Evolutionary conservation across 352 stramenopile genomes (phyloP), one percentile per base, ranked within the genome.

Genomic region (Globisporangium heterothallicum): DNA sequence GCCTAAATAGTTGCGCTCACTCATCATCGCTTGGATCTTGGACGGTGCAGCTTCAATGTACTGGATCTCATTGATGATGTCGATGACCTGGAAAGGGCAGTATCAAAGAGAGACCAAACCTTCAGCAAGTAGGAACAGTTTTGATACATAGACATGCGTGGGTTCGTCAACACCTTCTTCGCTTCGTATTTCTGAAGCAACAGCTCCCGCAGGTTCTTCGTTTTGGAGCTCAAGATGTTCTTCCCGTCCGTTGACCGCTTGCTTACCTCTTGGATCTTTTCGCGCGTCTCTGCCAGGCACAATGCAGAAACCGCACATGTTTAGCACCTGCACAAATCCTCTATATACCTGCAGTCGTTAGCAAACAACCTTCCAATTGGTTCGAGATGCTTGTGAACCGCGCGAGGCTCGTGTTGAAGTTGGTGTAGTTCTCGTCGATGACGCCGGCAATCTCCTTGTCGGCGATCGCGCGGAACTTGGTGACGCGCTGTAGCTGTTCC

Each of bases 21-120:
- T 59, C 47, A 93, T 64, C 56, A 88, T 56, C 0, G 51, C 26
- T 26, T 84, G 51, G 51, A 92, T 92, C 42, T 88, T 86, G 42
- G 29, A 57, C 5, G 82, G 80, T 10, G 83, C 78, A 0, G 75
- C 70, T 52, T 90, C 76, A 19, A 93, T 88, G 58, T 73, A 83
- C 59, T 93, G 74, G 42, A 93, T 92, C 45, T 92, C 78, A 43
- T 88, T 75, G 57, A 93, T 89, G 46, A 92, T 78, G 26, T 86
- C 78, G 43, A 93, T 72, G 35, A 92, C 74, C 72, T 84, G 26
- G 21, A 0, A 10, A 14, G 7, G 27, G n/a, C 2, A 13, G 12
- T 27, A 26, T n/a, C 19, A 5, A 53, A 18, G 44, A 26, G 16
- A 21, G 12, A 29, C 2, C 10, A 2, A 13, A 3, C 41, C 21